Conservation (phyloP, 2,329 filamentous ascomycete species). For the Hyphodiscus sp. region DNA sequence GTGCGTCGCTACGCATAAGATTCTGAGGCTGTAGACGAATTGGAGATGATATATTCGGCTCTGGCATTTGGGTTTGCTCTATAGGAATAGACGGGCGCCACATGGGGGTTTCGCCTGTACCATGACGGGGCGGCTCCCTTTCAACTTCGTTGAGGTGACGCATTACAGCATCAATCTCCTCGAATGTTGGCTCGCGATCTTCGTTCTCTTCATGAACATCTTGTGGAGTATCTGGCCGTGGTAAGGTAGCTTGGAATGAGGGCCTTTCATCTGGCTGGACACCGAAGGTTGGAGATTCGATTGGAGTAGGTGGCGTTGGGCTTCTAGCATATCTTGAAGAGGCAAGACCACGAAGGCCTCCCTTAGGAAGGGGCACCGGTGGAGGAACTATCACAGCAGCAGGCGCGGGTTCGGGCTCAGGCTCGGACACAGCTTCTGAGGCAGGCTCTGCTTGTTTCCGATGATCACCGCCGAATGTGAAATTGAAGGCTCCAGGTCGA, state of each 20-base stretch:
- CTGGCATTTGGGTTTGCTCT: slow-evolving; percentile 33
- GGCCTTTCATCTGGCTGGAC: slow-evolving; percentile 19
- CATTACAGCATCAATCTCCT: slow-evolving; percentile 93
- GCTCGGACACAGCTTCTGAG: neutral
- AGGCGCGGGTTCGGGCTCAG: neutral
- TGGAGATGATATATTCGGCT: slow-evolving; percentile 41
- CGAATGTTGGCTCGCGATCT: slow-evolving; percentile 45
- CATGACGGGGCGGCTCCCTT: slow-evolving; percentile 42
- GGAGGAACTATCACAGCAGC: slow-evolving; percentile 5
- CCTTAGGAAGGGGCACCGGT: slow-evolving; percentile 5
- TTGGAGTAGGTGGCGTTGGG: slow-evolving; percentile 19
- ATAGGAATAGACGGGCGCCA: slow-evolving; percentile 42
- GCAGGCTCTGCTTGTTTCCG: slow-evolving; percentile 6
- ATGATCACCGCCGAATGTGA: slow-evolving; percentile 18
- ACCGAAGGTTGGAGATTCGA: slow-evolving; percentile 1
- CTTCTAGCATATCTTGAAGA: slow-evolving; percentile 27
- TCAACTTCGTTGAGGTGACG: slow-evolving; percentile 70
- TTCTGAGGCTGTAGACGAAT: slow-evolving; percentile 47
- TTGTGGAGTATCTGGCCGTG: slow-evolving; percentile 15
- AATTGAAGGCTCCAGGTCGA: slow-evolving; percentile 21
- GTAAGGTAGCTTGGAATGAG: slow-evolving; percentile 24
- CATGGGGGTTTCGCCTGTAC: slow-evolving; percentile 31
- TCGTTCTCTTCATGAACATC: slow-evolving; percentile 10
- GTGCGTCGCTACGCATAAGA: slow-evolving; percentile 59
- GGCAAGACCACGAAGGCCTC: slow-evolving; percentile 16